Evolutionary conservation across 2,329 filamentous ascomycete species (phyloP), one percentile per base, ranked within the genome.

Genomic region (Phaeosphaeria sp.): DNA sequence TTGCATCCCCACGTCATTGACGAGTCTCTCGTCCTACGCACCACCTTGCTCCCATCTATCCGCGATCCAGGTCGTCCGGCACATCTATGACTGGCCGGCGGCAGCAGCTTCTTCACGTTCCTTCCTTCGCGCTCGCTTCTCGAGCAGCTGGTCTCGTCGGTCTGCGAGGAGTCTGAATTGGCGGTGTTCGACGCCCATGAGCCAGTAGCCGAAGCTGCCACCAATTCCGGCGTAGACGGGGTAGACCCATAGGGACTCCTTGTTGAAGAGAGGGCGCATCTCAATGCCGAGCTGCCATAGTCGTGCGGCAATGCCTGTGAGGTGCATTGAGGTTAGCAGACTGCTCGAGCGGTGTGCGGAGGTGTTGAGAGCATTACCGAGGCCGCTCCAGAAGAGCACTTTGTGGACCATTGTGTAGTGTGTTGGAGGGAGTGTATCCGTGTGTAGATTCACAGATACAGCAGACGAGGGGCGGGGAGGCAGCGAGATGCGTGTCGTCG

Each of bases 241-340:
- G 83, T 97, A 99, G 51, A 88, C 92, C 90, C 92, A 96, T 73
- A 97, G 87, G 54, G 90, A 90, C 76, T 90, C 85, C 74, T 85
- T 87, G 81, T 90, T 89, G 85, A 98, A 92, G 79, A 97, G 89
- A 52, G 94, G 95, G 63, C 93, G 92, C 93, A 96, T 97, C 83
- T 99, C 93, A 78, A 99, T 95, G 75, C 94, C 95, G 78, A 99
- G 89, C 81, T 98, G 95, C 92, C 93, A 97, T 80, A 95, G 87
- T 72, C 94, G 91, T 75, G 93, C 90, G 76, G 91, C 93, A 72
- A 97, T 82, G 84, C 95, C 95, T 99, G 58, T 41, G 50, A 30
- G 59, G 51, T 47, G 36, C 44, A 60, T 59, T 54, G 63, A 52
- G 57, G 65, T 74, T 56, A 74, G 67, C 61, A 62, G 30, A 60